These are phyloP conservation scores for Cynara cardunculus DNA, from an alignment of 129 eudicot species.

Conservation along the genomic window DNA sequence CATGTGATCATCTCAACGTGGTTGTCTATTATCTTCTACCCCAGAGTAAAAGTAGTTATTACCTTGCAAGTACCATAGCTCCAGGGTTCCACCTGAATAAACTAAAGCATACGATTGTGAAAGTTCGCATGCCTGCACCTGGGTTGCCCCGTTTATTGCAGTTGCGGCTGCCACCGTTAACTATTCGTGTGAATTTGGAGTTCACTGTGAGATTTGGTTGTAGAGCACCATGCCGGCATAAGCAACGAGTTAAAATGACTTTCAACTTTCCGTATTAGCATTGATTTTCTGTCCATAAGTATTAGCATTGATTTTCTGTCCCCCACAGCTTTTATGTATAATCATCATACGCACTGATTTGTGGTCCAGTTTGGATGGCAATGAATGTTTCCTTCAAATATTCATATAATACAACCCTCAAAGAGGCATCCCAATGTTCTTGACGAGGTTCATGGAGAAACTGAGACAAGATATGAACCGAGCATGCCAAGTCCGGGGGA, in stretches of 20 bases:
- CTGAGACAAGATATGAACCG: no score
- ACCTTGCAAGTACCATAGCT: background rate
- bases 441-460: no score
- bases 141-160: background rate
- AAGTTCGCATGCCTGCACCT: slow-evolving; percentile 1
- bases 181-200: background rate
- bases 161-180: background rate
- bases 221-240: background rate
- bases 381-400: no score
- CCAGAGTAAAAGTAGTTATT: no score
- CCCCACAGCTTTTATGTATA: background rate
- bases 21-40: background rate
- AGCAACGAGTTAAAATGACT: background rate
- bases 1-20: background rate
- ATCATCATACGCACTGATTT: no score
- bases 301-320: background rate
- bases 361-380: no score
- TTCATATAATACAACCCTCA: no score
- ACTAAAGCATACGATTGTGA: background rate
- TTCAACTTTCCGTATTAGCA: background rate
- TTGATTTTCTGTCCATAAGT: background rate
- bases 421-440: no score
- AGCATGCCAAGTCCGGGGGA: no score
- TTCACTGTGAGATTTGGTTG: background rate
- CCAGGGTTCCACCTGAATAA: slow-evolving; percentile 1